These are phyloP conservation scores for Dactylis glomerata DNA, from an alignment of 176 grass and related monocot genomes.

Conservation along the genomic window DNA sequence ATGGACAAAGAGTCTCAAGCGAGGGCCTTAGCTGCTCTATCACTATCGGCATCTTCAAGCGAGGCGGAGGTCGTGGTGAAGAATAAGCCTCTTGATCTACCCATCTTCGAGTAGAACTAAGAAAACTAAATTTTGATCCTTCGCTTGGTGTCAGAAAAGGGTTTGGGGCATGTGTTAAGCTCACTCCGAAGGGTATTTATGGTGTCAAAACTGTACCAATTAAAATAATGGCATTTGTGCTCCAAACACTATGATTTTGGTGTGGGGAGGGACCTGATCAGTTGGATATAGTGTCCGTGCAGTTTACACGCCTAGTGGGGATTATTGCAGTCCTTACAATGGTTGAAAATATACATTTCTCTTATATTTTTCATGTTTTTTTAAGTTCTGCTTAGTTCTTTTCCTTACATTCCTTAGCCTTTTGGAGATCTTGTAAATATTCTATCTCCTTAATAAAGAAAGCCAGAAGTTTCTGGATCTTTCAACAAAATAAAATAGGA, in stretches of 20 bases:
- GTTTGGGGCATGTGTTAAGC: background rate
- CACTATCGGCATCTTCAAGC: conserved; percentile 20
- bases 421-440: too few relatives aligned
- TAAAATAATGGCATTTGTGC: conserved; percentile 12
- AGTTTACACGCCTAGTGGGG: background rate
- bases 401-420: too few relatives aligned
- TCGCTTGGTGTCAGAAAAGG: background rate
- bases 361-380: too few relatives aligned
- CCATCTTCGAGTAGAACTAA: conserved; percentile 71
- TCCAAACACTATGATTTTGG: background rate
- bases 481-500: too few relatives aligned
- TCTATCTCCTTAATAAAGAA: too few relatives aligned
- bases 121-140: conserved; percentile 7
- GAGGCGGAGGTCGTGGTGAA: background rate
- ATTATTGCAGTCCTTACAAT: background rate
- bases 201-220: background rate
- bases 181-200: background rate
- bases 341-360: too few relatives aligned
- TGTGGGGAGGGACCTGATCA: background rate
- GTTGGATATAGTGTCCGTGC: background rate
- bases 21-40: conserved; percentile 35
- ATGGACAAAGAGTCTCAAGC: conserved; percentile 66
- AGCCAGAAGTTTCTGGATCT: too few relatives aligned
- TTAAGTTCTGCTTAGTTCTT: too few relatives aligned
- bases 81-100: conserved; percentile 59